Base-by-base conservation (phyloP, 345 rosid genomes). In the Excoecaria cochinchinensis region DNA sequence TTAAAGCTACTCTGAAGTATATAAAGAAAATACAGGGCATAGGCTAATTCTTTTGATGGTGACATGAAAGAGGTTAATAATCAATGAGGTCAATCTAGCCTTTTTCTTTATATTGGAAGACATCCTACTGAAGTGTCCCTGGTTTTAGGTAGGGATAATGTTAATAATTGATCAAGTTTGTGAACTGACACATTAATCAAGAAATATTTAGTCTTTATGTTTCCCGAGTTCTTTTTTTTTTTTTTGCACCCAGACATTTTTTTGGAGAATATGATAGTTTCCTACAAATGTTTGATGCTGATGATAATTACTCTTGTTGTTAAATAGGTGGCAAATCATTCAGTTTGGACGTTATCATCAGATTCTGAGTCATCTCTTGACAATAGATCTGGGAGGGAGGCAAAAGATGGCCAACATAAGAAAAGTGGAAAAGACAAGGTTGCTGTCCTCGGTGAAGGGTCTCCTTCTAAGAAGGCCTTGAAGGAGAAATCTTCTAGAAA, bases 331-430 rank as follows among this genome's bases (percentile, higher is more conserved):
- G 61, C 57, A 36, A 71, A 83, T 67, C 81, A 65, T 85, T 79
- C 84, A 68, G 69, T 88, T 55, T 89, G 25, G 84, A 66, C 82
- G 56, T 51, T 90, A 65, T 89, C 97, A 70, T 92, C 93, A 55
- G 99, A 90, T 85, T 88, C 96, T 42, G 99, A 95, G 83, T 83
- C 89, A 70, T 79, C 78, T 78, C 88, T 82, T 56, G 78, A 73
- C 47, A 75, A 72, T 83, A 71, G 70, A 70, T 73, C 68, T 15
- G 22, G 6, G 73, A 75, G 51, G 53, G 81, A 80, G 71, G 64
- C 71, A 16, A 80, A 77, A 80, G 67, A 63, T 56, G 51, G 77
- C 75, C 53, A 69, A 21, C 73, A 68, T 56, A 68, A 72, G 61
- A 78, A 78, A 73, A 77, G 76, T 44, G 85, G 72, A 71, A 79